Base-by-base conservation (phyloP, 768 basidiomycete genomes). In the Phaeolepiota aurea region DNA sequence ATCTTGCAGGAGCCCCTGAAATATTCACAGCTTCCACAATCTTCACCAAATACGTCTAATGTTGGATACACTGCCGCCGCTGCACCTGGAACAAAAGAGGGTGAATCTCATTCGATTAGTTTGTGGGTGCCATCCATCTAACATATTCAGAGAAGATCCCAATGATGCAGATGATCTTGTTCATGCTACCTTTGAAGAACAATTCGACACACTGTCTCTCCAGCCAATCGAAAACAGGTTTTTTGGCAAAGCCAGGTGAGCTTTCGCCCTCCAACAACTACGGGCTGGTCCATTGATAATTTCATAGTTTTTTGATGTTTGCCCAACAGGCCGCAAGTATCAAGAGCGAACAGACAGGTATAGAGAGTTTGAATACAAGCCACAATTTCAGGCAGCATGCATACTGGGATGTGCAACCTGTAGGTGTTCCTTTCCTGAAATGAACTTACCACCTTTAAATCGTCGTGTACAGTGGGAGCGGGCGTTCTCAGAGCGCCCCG, bases 171-270 rank as follows among this genome's bases (percentile, higher is more conserved):
- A 62, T 16, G 63, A 64, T 18, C 46, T 63, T 5, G 53, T 57
- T 0, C 59, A 64, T 44, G 53, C 63, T 34, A 50, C 53, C 13
- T 51, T 68, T 7, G 43, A 59, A 5, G 58, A 64, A 41, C 54
- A 63, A 9, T 46, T 68, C 14, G 47, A 52, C 18, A 47, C 46
- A 5, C 48, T 70, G 20, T 53, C 55, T 11, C 32, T 68, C 11
- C 42, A 55, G 7, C 36, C 55, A 2, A 41, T 58, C 10, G 59
- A 63, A 21, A 50, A 62, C 34, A 55, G 59, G 18, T 72, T 69
- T 45, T 71, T 67, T 50, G 70, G 71, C 10, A 59, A 58, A 31
- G 62, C 67, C 5, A 62, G 59, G 61, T 62, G 21, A 9, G 47
- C 40, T 14, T n/a, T n/a, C 7, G 16, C 15, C n/a, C 13, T 37